phyloP scores from a whole-genome alignment of 768 basidiomycete genomes.

The Pleurotus tuber-regium region DNA sequence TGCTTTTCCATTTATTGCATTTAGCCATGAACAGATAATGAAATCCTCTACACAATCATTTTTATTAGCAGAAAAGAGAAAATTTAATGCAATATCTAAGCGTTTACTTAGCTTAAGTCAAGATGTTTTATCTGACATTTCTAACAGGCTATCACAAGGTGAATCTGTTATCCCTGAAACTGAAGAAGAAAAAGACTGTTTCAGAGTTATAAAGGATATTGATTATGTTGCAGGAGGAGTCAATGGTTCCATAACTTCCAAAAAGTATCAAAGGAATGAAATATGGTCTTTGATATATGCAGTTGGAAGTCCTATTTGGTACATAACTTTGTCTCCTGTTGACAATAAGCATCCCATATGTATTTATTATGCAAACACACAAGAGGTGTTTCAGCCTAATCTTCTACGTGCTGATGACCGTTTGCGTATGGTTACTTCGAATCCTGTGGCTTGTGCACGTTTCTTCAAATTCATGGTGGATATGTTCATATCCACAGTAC shows the following conservation, averaged over 20 bases:
- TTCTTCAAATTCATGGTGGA: slow-evolving; percentile 31
- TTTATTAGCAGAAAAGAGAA: slow-evolving; percentile 21
- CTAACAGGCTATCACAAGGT: slow-evolving; percentile 20
- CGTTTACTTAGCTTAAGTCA: slow-evolving; percentile 21
- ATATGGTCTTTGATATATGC: slow-evolving; percentile 17
- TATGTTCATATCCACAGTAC: slow-evolving; percentile 23
- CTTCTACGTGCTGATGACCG: slow-evolving; percentile 14
- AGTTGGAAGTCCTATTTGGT: slow-evolving; percentile 20
- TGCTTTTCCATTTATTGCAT: slow-evolving; percentile 23
- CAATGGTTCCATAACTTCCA: slow-evolving; percentile 18
- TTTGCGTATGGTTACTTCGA: slow-evolving; percentile 15
- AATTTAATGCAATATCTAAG: slow-evolving; percentile 23
- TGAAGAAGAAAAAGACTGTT: slow-evolving; percentile 32
- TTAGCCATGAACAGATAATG: slow-evolving; percentile 30
- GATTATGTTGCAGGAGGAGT: slow-evolving; percentile 32
- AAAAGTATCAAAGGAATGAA: background rate
- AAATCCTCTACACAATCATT: slow-evolving; percentile 21
- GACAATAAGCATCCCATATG: slow-evolving; percentile 12
- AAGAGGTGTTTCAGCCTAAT: slow-evolving; percentile 11
- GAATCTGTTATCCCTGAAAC: slow-evolving; percentile 23
- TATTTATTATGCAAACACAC: slow-evolving; percentile 19
- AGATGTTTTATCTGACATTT: slow-evolving; percentile 17
- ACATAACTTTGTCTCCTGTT: slow-evolving; percentile 1
- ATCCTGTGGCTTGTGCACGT: slow-evolving; percentile 29
- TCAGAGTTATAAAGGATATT: slow-evolving; percentile 28